phyloP scores from a whole-genome alignment of 129 eudicot species.

The Sambucus nigra region DNA sequence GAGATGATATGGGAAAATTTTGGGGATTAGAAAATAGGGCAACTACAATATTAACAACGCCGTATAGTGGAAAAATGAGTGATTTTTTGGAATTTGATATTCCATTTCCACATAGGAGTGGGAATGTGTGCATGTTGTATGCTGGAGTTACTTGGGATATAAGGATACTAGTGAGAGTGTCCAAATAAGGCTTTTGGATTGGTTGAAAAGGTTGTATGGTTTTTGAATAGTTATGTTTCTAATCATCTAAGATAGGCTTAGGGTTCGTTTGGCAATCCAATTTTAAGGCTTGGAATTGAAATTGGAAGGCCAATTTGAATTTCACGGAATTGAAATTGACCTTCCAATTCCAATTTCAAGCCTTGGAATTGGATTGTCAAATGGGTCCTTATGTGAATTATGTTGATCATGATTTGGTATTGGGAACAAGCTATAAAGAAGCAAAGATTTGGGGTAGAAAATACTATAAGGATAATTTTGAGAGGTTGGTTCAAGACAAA shows the following conservation, averaged over 20 bases:
- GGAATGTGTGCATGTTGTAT: conserved; percentile 6
- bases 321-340: no score
- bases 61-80: conserved; percentile 2
- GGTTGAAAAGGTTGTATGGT: not conserved
- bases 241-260: not conserved
- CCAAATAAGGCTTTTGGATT: not conserved
- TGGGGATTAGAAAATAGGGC: no score
- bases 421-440: not conserved
- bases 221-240: not conserved
- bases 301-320: no score
- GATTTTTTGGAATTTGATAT: not conserved
- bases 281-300: no score
- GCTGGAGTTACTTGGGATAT: not conserved
- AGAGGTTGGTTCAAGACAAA: conserved; percentile 6
- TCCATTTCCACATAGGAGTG: conserved; percentile 7
- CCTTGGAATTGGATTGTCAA: no score
- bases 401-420: conserved; percentile 5
- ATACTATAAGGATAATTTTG: conserved; percentile 2
- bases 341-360: no score
- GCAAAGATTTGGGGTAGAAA: not conserved
- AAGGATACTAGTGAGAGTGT: no score
- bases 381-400: conserved; percentile 3
- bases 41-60: no score
- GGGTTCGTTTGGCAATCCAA: no score
- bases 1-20: no score